phyloP scores from a whole-genome alignment of 768 basidiomycete genomes.

The Gloeostereum incarnatum region DNA sequence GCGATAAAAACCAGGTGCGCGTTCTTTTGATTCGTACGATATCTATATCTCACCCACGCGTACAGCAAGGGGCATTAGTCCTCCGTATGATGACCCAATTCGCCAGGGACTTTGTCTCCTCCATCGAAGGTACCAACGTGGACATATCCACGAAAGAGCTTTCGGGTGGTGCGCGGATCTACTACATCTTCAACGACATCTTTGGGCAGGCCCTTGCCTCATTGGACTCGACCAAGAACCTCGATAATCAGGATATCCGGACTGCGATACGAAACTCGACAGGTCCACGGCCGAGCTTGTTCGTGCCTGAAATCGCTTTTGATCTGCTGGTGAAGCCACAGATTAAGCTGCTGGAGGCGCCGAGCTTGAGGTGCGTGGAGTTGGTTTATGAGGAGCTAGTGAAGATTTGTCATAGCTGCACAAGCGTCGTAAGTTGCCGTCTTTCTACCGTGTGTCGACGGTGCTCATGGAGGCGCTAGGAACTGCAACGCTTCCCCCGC shows the following conservation, averaged over 20 bases:
- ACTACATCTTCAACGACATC: slow-evolving; percentile 99
- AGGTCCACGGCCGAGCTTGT: slow-evolving; percentile 90
- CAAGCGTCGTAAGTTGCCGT: slow-evolving; percentile 57
- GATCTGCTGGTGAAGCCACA: slow-evolving; percentile 97
- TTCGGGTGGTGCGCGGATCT: slow-evolving; percentile 95
- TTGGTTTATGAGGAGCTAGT: slow-evolving; percentile 98
- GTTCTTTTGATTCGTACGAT: slow-evolving; percentile 1
- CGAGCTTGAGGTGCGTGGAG: slow-evolving; percentile 92
- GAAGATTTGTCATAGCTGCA: slow-evolving; percentile 99
- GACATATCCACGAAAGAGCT: slow-evolving; percentile 98
- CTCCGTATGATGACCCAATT: slow-evolving; percentile 98
- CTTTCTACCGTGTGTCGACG: neutral
- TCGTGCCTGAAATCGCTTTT: slow-evolving; percentile 96
- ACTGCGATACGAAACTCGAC: slow-evolving; percentile 99
- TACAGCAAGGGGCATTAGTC: slow-evolving; percentile 77
- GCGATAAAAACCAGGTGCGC: slow-evolving; percentile 75
- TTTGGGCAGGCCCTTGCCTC: slow-evolving; percentile 87
- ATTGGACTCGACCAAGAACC: slow-evolving; percentile 85
- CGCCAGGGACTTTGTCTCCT: slow-evolving; percentile 92
- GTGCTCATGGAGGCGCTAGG: slow-evolving; percentile 33
- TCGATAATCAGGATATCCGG: slow-evolving; percentile 91
- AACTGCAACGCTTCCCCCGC: slow-evolving; percentile 90
- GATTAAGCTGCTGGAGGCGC: slow-evolving; percentile 91
- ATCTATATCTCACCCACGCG: slow-evolving; percentile 11
- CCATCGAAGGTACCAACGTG: slow-evolving; percentile 94